Evolutionary conservation across 1,139 yeast genomes (phyloP).

Genomic region (Taiozyma sp.): DNA sequence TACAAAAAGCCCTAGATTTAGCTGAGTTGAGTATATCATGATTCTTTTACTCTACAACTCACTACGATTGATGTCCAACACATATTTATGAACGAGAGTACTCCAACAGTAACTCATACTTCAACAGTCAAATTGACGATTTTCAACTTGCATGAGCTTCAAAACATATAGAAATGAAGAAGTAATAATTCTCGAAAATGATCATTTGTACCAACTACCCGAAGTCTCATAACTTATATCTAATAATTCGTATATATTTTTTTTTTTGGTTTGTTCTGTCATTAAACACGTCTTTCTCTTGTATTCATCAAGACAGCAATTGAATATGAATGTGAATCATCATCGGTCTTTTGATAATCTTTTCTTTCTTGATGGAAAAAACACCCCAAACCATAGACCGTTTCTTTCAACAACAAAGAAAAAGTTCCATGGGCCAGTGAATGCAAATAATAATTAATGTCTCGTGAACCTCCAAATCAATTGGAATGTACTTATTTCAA

Average conservation of each 20-base stretch:
- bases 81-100: neutral
- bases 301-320: neutral
- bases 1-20: constrained; percentile 45
- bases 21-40: constrained; percentile 25
- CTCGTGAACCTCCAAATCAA: neutral
- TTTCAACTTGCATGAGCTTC: neutral
- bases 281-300: constrained; percentile 8
- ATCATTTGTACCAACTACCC: neutral
- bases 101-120: constrained; percentile 1
- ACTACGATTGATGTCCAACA: neutral
- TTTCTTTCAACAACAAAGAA: neutral
- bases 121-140: constrained; percentile 6
- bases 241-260: neutral
- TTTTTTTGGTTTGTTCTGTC: constrained; percentile 2
- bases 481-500: constrained; percentile 13
- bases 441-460: neutral
- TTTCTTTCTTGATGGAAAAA: neutral
- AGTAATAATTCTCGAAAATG: neutral
- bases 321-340: constrained; percentile 1
- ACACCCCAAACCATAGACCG: neutral
- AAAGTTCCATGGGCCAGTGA: neutral
- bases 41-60: neutral
- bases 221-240: neutral
- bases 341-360: neutral
- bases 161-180: neutral